These are phyloP conservation scores for Sarcodon sp. DNA, from an alignment of 768 basidiomycete species.

Conservation along the genomic window DNA sequence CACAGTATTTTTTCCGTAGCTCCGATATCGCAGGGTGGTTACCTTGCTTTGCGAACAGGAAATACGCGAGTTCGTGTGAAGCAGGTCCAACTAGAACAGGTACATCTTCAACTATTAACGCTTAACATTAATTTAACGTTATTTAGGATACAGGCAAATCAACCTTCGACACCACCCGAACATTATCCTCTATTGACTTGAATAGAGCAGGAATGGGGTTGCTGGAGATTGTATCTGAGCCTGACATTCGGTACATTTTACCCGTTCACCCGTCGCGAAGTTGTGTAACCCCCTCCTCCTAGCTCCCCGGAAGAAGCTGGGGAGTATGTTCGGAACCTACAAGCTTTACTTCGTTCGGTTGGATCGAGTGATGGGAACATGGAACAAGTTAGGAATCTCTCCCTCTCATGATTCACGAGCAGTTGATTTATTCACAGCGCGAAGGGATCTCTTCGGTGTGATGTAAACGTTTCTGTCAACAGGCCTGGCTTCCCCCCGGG, in stretches of 20 bases:
- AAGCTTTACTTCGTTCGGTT: conserved; percentile 67
- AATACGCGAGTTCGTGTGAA: conserved; percentile 60
- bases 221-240: conserved; percentile 93
- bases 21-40: conserved; percentile 64
- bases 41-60: conserved; percentile 29
- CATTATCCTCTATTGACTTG: conserved; percentile 60
- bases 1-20: conserved; percentile 29
- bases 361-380: conserved; percentile 93
- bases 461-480: conserved; percentile 91
- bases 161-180: conserved; percentile 37
- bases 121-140: background rate
- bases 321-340: conserved; percentile 73
- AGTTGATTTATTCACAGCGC: conserved; percentile 3
- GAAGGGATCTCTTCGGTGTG: conserved; percentile 89
- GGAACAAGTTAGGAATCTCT: conserved; percentile 61
- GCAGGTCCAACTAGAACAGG: conserved; percentile 95
- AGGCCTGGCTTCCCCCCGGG: conserved; percentile 47
- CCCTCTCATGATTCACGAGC: background rate
- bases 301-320: conserved; percentile 84
- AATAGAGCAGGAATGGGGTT: conserved; percentile 84
- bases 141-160: conserved; percentile 86
- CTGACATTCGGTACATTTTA: conserved; percentile 59
- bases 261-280: background rate
- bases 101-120: conserved; percentile 16
- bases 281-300: background rate